A percentile compares a stretch with the other conserved stretches of the same genome.
These are phyloP conservation scores for Kuraishia cidri DNA, from an alignment of 805 yeast genomes.

Conservation along the genomic window DNA sequence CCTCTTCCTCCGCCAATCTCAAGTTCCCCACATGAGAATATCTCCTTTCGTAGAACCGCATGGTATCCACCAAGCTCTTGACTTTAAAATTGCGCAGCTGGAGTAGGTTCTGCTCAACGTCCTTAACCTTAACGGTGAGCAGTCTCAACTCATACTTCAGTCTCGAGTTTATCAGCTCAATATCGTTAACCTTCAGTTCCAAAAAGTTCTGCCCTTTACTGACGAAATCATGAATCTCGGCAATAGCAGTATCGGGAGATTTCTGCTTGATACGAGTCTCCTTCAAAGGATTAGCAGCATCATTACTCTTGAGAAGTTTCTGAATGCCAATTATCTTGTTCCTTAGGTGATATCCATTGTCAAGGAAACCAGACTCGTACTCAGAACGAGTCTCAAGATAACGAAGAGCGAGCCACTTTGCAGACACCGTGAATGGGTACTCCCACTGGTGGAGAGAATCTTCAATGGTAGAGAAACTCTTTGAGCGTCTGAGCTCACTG, in stretches of 20 bases:
- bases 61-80: slow-evolving; percentile 31
- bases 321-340: slow-evolving; percentile 8
- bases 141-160: slow-evolving; percentile 58
- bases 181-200: slow-evolving; percentile 32
- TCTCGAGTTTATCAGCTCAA: slow-evolving; percentile 48
- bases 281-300: slow-evolving; percentile 12
- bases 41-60: slow-evolving; percentile 16
- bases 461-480: slow-evolving; percentile 26
- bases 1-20: too few relatives aligned
- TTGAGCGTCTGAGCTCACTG: slow-evolving; percentile 19
- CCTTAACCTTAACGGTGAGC: slow-evolving; percentile 51
- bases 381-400: slow-evolving; percentile 10
- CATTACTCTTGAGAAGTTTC: slow-evolving; percentile 13
- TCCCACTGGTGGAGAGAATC: slow-evolving; percentile 9
- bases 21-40: too few relatives aligned
- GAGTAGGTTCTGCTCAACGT: slow-evolving; percentile 48
- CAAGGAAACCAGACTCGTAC: slow-evolving; percentile 12
- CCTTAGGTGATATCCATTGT: slow-evolving; percentile 8
- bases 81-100: slow-evolving; percentile 27
- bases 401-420: slow-evolving; percentile 16
- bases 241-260: slow-evolving; percentile 2
- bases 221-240: slow-evolving; percentile 9
- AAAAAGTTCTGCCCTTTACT: slow-evolving; percentile 16
- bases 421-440: slow-evolving; percentile 9
- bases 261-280: slow-evolving; percentile 9